Percentiles rank a stretch among this genome's conserved stretches.
Evolutionary conservation across 139 green algal genomes (phyloP).

Genomic region (Gonium pectorale): DNA sequence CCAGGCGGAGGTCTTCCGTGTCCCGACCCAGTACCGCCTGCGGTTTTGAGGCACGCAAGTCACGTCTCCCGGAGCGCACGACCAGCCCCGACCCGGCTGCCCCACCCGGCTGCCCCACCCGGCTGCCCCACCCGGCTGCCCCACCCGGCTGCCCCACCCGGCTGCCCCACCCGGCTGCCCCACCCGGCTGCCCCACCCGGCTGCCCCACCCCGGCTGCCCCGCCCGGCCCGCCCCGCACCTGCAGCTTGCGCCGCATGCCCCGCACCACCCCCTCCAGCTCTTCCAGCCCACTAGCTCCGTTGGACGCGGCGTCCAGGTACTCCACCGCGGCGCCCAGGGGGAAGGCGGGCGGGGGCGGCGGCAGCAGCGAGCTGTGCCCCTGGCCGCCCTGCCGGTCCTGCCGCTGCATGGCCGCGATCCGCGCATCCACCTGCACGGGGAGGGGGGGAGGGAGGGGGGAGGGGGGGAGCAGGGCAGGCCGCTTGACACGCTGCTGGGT

Average conservation of each 20-base stretch:
- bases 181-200: neutral
- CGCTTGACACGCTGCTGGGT: neutral
- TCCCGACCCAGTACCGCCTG: constrained; percentile 27
- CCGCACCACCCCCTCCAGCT: constrained; percentile 35
- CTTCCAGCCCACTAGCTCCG: constrained; percentile 25
- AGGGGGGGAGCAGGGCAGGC: neutral
- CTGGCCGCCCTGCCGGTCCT: neutral
- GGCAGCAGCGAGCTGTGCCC: neutral
- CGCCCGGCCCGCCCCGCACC: neutral
- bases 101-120: too few species aligned
- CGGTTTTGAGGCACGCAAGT: too few species aligned
- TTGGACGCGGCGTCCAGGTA: constrained; percentile 10
- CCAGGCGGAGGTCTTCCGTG: neutral
- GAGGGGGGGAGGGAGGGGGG: neutral
- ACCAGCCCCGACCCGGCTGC: too few species aligned
- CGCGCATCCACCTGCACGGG: constrained; percentile 40
- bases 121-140: too few species aligned
- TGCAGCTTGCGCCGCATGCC: constrained; percentile 34
- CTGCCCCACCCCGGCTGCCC: neutral
- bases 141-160: too few species aligned
- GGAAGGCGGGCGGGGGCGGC: constrained; percentile 19
- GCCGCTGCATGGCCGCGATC: constrained; percentile 10
- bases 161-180: neutral
- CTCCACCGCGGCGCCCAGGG: neutral
- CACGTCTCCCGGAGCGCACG: too few species aligned